phyloP scores from a whole-genome alignment of 2,329 filamentous ascomycete species.

The Akanthomyces lecanii region DNA sequence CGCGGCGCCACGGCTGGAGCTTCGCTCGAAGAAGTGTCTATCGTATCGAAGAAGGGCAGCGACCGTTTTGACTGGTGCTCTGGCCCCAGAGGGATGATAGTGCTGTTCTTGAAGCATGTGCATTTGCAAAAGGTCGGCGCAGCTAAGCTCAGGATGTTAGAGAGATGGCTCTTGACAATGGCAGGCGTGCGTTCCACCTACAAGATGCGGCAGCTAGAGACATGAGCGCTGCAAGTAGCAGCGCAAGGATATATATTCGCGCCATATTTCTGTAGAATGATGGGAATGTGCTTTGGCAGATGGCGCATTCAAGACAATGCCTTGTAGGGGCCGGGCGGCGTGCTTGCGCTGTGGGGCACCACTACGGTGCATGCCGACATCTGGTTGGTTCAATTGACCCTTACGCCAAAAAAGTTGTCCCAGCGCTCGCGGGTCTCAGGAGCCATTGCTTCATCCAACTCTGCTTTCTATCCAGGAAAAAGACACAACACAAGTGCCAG shows the following conservation, averaged over 20 bases:
- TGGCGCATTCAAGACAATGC: constrained; percentile 1
- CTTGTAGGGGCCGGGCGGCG: not conserved
- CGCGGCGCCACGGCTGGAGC: constrained; percentile 27
- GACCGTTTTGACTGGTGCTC: constrained; percentile 31
- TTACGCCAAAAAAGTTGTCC: constrained; percentile 14
- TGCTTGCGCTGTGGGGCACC: constrained; percentile 4
- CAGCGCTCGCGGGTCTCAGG: not conserved
- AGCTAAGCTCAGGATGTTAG: constrained; percentile 36
- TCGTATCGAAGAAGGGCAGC: constrained; percentile 19
- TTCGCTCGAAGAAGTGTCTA: constrained; percentile 1
- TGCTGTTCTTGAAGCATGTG: constrained; percentile 66
- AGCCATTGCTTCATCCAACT: constrained; percentile 7
- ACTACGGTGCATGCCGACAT: not conserved
- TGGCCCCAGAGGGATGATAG: constrained; percentile 58
- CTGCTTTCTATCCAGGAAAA: not conserved
- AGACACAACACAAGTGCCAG: not conserved
- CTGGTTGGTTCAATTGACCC: constrained; percentile 15
- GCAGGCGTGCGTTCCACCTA: constrained; percentile 27
- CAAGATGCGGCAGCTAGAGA: constrained; percentile 39
- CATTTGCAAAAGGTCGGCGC: constrained; percentile 66
- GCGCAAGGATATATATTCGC: constrained; percentile 33
- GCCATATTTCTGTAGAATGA: constrained; percentile 31
- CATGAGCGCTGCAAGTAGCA: constrained; percentile 34
- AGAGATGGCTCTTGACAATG: constrained; percentile 8
- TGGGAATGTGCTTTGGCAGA: not conserved